These are phyloP conservation scores for Backusella tuberculispora DNA, from an alignment of 192 early-diverging fungal genomes.

Conservation along the genomic window DNA sequence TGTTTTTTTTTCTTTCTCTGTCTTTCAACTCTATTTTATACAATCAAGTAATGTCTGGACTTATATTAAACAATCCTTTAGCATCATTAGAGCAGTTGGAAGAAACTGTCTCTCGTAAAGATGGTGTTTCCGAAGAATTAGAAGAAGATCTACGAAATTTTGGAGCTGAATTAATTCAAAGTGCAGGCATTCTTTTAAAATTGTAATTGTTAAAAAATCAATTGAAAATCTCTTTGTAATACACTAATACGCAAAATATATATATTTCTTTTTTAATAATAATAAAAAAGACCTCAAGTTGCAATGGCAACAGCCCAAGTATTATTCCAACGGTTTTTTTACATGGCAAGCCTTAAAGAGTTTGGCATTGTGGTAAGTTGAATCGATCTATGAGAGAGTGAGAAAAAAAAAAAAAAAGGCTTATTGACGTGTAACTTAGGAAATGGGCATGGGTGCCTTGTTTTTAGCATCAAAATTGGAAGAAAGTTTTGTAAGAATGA, in stretches of 20 bases:
- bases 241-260: not conserved
- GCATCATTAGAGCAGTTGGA: slow-evolving; percentile 73
- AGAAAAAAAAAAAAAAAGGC: not conserved
- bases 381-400: not conserved
- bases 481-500: slow-evolving; percentile 76
- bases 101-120: slow-evolving; percentile 64
- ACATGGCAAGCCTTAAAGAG: slow-evolving; percentile 70
- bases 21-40: no score
- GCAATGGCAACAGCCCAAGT: slow-evolving; percentile 96
- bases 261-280: not conserved
- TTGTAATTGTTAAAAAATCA: slow-evolving; percentile 55
- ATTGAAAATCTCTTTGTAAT: not conserved
- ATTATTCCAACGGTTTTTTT: slow-evolving; percentile 93
- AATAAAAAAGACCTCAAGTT: slow-evolving; percentile 71
- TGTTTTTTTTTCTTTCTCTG: no score
- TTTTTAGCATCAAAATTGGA: slow-evolving; percentile 83
- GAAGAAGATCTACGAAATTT: slow-evolving; percentile 77
- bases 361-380: slow-evolving; percentile 66
- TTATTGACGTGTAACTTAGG: slow-evolving; percentile 40
- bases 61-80: slow-evolving; percentile 82
- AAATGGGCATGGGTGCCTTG: slow-evolving; percentile 72
- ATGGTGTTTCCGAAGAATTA: slow-evolving; percentile 61
- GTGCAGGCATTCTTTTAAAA: slow-evolving; percentile 76
- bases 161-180: slow-evolving; percentile 85
- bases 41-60: slow-evolving; percentile 14